A percentile compares a stretch with the other conserved stretches of the same genome.
phyloP scores from a whole-genome alignment of 805 yeast species.

The Candida lessepsii region DNA sequence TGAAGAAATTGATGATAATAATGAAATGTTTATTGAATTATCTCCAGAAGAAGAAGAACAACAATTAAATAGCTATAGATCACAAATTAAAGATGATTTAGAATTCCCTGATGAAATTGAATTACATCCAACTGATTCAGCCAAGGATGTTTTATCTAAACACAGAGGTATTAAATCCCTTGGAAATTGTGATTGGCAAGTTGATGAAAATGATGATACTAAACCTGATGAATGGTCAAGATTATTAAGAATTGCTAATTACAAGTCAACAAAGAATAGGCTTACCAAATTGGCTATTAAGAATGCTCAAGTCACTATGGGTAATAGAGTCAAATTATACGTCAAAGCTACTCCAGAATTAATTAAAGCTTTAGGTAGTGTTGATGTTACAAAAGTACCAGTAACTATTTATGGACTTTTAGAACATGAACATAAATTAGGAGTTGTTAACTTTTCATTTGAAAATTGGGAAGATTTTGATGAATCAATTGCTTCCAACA shows the following conservation, averaged over 20 bases:
- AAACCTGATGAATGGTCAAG: constrained; percentile 79
- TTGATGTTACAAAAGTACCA: constrained; percentile 31
- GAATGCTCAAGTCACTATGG: constrained; percentile 45
- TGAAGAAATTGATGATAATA: constrained; percentile 32
- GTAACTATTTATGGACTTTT: constrained; percentile 72
- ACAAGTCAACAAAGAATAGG: constrained; percentile 70
- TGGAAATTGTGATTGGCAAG: constrained; percentile 81
- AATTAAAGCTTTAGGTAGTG: not conserved
- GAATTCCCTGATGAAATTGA: constrained; percentile 97
- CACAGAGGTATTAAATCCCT: constrained; percentile 88
- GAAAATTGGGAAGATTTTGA: constrained; percentile 90
- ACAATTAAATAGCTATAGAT: constrained; percentile 69
- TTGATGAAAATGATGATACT: constrained; percentile 73
- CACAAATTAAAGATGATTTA: constrained; percentile 72
- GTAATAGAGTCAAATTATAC: constrained; percentile 59
- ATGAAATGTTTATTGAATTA: constrained; percentile 69
- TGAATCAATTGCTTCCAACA: constrained; percentile 81
- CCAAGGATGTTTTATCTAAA: constrained; percentile 67
- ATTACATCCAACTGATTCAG: constrained; percentile 71
- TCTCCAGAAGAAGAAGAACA: constrained; percentile 79
- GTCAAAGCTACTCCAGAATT: constrained; percentile 34
- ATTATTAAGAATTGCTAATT: constrained; percentile 71
- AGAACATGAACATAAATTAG: constrained; percentile 81
- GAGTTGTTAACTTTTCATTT: constrained; percentile 78
- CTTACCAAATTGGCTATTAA: constrained; percentile 56